Conservation (phyloP, 441 rosid genomes). For the Pelargonium fulgidum region DNA sequence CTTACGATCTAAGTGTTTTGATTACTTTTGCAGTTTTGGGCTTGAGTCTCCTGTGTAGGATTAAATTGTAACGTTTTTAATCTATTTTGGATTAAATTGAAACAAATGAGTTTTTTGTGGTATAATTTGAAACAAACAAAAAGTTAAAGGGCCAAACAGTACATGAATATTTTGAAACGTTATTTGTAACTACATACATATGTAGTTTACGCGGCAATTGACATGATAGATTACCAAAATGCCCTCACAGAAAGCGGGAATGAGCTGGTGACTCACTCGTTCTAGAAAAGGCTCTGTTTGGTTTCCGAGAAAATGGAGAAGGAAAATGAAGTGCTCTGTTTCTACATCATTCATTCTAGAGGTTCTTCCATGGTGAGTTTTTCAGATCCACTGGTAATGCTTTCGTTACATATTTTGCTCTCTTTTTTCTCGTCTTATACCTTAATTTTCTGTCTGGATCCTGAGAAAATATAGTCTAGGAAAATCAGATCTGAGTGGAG, state of each 20-base stretch:
- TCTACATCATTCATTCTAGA: not conserved
- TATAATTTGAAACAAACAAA: too few relatives aligned
- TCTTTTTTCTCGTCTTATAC: not conserved
- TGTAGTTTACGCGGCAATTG: not conserved
- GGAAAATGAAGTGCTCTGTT: not conserved
- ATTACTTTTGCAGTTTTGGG: too few relatives aligned
- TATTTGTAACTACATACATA: too few relatives aligned
- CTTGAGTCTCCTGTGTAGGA: too few relatives aligned
- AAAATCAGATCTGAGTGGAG: not conserved
- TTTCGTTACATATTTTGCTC: not conserved
- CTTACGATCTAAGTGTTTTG: too few relatives aligned
- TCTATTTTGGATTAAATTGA: too few relatives aligned
- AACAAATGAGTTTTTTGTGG: too few relatives aligned
- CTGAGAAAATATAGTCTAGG: not conserved
- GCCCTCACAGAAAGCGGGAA: not conserved
- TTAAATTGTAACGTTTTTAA: too few relatives aligned
- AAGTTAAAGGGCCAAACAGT: too few relatives aligned
- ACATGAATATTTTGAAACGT: too few relatives aligned
- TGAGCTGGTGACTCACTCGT: not conserved
- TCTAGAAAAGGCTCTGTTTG: not conserved
- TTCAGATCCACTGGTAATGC: not conserved
- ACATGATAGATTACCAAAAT: not conserved
- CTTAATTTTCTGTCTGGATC: not conserved
- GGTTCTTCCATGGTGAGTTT: not conserved
- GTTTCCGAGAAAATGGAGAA: slow-evolving; percentile 1